Base-by-base conservation (phyloP, 495 filamentous ascomycete species). In the Penicillium antarcticum region DNA sequence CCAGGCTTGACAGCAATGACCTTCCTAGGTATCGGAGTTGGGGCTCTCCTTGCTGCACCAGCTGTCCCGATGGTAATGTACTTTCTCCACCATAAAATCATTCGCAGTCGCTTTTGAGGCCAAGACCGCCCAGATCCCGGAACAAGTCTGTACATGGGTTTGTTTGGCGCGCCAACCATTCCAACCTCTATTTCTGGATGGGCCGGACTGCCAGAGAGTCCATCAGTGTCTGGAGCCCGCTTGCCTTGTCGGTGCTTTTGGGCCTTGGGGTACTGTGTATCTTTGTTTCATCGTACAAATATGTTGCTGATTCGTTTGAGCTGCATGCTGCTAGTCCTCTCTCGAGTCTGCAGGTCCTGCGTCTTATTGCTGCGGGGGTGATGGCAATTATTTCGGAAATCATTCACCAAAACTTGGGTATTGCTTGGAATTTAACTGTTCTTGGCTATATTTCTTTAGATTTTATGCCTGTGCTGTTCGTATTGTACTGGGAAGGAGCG, bases 141-240 rank as follows among this genome's bases (percentile, higher is more conserved):
- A 47, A 73, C 77, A 43, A 70, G 80, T 9, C 62, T 86, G 0
- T 82, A 76, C 74, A 76, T 72, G 39, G 74, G 68, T 14, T 82
- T 85, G 62, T 63, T 82, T 16, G 79, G 74, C 0, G 76, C 75
- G 0, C 72, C 77, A 0, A 56, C 72, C 0, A 63, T 86, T 7
- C 77, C 82, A 0, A 65, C 79, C 31, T 63, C 61, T n/a, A 57
- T 85, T 81, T 84, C 58, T 84, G 81, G 80, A 75, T 84, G 65
- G 81, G 73, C 2, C 80, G 80, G 79, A 76, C 71, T 1, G 66
- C 68, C 41, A 68, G 73, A 36, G 52, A 62, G 0, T 53, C 38
- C 4, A 76, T 85, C 33, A 75, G 74, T 0, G 66, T 70, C 42
- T 81, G 78, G 75, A 71, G 69, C 17, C 71, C 69, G 2, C 62